phyloP scores from a whole-genome alignment of 2,329 filamentous ascomycete genomes.

The Cordyceps cateniannulata region DNA sequence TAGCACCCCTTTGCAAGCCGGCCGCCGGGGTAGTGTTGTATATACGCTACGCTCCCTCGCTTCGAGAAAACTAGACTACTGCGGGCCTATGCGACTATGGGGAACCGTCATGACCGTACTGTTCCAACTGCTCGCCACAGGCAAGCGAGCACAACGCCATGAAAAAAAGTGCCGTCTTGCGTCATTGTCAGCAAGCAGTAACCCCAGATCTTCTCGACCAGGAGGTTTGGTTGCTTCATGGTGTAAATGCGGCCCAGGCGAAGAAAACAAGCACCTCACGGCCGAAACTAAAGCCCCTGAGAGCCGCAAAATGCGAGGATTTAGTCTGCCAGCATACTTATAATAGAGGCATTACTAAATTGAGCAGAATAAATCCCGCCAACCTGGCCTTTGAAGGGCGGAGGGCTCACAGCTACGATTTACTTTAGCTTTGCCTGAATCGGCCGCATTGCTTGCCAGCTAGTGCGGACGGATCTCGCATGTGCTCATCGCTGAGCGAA shows the following conservation, averaged over 20 bases:
- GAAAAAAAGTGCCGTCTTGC: too few relatives aligned
- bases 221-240: too few relatives aligned
- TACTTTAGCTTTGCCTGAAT: not conserved
- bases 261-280: not conserved
- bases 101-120: not conserved
- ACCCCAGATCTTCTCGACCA: not conserved
- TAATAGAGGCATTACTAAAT: not conserved
- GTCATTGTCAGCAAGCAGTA: not conserved
- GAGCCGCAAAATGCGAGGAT: not conserved
- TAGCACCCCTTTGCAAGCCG: not conserved
- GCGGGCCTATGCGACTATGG: not conserved
- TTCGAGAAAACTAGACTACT: constrained; percentile 2
- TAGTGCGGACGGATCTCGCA: constrained; percentile 6
- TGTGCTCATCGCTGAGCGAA: not conserved
- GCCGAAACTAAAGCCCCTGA: not conserved
- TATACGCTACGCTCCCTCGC: not conserved
- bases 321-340: not conserved
- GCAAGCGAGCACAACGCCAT: not conserved
- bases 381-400: not conserved
- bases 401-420: not conserved
- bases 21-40: not conserved
- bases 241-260: not conserved
- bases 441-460: not conserved
- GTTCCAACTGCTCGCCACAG: not conserved
- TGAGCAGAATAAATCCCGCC: not conserved